Conservation (phyloP, 2,329 filamentous ascomycete species). For the Camptophora hylomeconis region DNA sequence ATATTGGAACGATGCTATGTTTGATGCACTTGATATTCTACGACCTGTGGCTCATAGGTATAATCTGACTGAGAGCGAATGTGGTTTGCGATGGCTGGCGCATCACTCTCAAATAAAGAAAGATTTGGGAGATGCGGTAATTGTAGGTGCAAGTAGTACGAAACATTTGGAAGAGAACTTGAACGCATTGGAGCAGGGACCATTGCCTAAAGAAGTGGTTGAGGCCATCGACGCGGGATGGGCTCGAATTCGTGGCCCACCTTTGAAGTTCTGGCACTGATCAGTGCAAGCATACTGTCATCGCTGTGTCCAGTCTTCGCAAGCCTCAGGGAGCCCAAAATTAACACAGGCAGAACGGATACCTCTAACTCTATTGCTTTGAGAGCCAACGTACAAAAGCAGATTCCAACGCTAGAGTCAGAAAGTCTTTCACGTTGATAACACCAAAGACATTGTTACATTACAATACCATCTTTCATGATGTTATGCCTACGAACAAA, state of each 20-base stretch:
- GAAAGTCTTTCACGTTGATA: too few species aligned
- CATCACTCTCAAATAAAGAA: conserved; percentile 28
- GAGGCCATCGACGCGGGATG: conserved; percentile 65
- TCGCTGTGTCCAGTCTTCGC: too few species aligned
- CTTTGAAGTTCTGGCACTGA: conserved; percentile 1
- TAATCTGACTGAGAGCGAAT: conserved; percentile 29
- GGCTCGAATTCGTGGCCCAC: conserved; percentile 33
- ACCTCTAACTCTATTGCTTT: too few species aligned
- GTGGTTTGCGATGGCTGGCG: conserved; percentile 32
- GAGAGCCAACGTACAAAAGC: too few species aligned
- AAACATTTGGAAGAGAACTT: conserved; percentile 44
- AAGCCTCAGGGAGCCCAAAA: too few species aligned
- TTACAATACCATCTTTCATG: too few species aligned
- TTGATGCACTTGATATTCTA: conserved; percentile 31
- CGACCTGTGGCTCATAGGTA: conserved; percentile 26
- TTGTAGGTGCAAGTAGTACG: conserved; percentile 46
- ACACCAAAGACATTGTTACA: too few species aligned
- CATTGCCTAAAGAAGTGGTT: conserved; percentile 64
- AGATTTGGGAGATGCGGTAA: conserved; percentile 42
- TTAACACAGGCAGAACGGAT: too few species aligned
- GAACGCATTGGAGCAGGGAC: conserved; percentile 48
- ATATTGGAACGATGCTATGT: conserved; percentile 31
- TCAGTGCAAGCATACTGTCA: too few species aligned
- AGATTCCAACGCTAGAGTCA: too few species aligned
- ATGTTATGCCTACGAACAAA: too few species aligned